Base-by-base conservation (phyloP, 306 rosid species). In the Pterocarpus macrocarpus region DNA sequence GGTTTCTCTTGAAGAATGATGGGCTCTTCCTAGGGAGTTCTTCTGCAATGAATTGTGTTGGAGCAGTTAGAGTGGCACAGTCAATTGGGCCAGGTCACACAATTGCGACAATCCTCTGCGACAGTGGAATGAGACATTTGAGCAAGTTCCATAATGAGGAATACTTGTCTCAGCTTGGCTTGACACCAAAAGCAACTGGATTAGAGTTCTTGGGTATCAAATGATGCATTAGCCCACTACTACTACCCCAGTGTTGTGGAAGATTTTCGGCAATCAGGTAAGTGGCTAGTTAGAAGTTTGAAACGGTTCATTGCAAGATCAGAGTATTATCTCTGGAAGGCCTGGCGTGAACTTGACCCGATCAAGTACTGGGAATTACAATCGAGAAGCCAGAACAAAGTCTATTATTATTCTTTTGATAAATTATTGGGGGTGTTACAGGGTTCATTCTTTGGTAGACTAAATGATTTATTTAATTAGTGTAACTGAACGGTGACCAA, bases 11-110 rank as follows among this genome's bases (percentile, higher is more conserved):
- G 89, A 92, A 89, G 91, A 92, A 89, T 2, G 97, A 94, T 36
- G 97, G 96, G 22, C 94, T 94, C 14, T 94, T 94, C 69, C 74
- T 94, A 32, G 97, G 98, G 82, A 94, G 98, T 73, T 94, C 98
- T 76, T 94, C 97, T 16, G 89, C 97, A 56, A 92, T 94, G 94
- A 94, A 94, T 80, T 94, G 97, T 85, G 92, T 94, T n/a, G 97
- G 97, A 83, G 98, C 97, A 16, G 96, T 94, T 69, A 89, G 88
- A 86, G 83, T 82, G 57, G 98, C 98, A 5, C 94, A 88, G 78
- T 49, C 88, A 71, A 30, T 92, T 64, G 98, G 98, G 61, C 91
- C 97, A 39, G 94, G 97, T 81, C 97, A 93, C 82, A 93, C 92
- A 28, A 87, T 95, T 66, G 99, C 93, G 58, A 93, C 99, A 62